Evolutionary conservation across 768 basidiomycete species (phyloP), one percentile per base, ranked within the genome.

Genomic region (Gymnopilus dilepis): DNA sequence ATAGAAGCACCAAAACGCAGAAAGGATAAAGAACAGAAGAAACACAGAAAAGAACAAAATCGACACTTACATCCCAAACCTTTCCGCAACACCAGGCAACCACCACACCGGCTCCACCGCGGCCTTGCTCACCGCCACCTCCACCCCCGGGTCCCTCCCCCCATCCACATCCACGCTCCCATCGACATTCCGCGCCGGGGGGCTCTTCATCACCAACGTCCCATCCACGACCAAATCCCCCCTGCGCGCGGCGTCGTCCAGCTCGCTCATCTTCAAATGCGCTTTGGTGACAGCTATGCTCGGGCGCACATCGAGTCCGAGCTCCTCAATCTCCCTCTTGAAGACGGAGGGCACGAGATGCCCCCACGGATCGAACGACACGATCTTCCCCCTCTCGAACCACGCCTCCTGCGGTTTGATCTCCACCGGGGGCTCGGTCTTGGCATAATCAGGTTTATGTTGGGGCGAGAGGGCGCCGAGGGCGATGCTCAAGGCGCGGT

Each of bases 51-150:
- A 1, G 41, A 59, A 52, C 2, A 19, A 40, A 31, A 54, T 37
- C 2, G 54, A 26, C 15, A 81, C 91, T 70, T 67, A 92, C 93
- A 97, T 95, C 21, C 89, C 91, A 68, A 12, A 99, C n/a, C 97
- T 81, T 66, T 93, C 91, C 0, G 97, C 97, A 1, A 99, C 88
- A 11, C 95, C 94, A 43, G 96, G 96, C 1, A 97, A 78, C 72
- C 91, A 94, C 96, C 96, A 98, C 13, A 98, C 95, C 0, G 96
- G 97, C 71, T 98, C 97, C 7, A 98, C 90, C 0, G 97, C 96
- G 0, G 95, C 96, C 77, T 98, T 98, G 72, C 87, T 89, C n/a
- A 91, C 85, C 7, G 34, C 34, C 34, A 98, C 85, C 78, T 99
- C 97, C 17, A 98, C 86, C 6, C 97, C 96, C 7, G 89, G 86